Evolutionary conservation across 306 rosid species (phyloP), one percentile per base, ranked within the genome.

Genomic region (Lupinus albus): DNA sequence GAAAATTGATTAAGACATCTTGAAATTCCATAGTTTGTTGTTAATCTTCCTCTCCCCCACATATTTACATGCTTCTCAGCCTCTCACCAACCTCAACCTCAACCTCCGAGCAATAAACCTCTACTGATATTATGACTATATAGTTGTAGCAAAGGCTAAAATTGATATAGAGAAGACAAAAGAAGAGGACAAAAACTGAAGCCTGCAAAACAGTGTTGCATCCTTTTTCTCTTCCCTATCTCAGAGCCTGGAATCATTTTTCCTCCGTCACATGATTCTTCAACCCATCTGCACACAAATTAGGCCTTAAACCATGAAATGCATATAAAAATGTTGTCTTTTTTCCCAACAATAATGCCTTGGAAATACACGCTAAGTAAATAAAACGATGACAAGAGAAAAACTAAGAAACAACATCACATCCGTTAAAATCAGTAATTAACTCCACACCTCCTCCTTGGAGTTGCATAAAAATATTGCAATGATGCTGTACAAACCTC

Each of bases 231-330:
- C 8, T 83, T 21, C 69, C 79, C 69, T 81, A 83, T 82, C 91
- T 78, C 75, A 73, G 12, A 32, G 82, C 83, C 73, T 72, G 81
- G 54, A 85, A 83, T 20, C 87, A 91, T 76, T 50, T 71, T 62
- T 71, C 87, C 85, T 73, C 76, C 82, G 82, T 85, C 93, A 87
- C 93, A 80, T 82, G 89, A 83, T 87, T 85, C 79, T 74, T 82
- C 91, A 85, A 33, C 28, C 11, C 82, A 78, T 82, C 96, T 89
- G 96, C 89, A 85, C 38, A 33, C 70, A 70, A 74, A 33, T 33
- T 70, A 30, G 74, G 69, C 73, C 80, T 79, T 76, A 70, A 63
- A 20, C 84, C 72, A 70, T 70, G 11, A 57, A 25, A 25, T 25
- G 30, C 30, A 25, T 25, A 25, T 25, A 25, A 25, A 72, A 42